Evolutionary conservation across 2,329 filamentous ascomycete genomes (phyloP), one percentile per base, ranked within the genome.

Genomic region (Calonectria multiphialidica): DNA sequence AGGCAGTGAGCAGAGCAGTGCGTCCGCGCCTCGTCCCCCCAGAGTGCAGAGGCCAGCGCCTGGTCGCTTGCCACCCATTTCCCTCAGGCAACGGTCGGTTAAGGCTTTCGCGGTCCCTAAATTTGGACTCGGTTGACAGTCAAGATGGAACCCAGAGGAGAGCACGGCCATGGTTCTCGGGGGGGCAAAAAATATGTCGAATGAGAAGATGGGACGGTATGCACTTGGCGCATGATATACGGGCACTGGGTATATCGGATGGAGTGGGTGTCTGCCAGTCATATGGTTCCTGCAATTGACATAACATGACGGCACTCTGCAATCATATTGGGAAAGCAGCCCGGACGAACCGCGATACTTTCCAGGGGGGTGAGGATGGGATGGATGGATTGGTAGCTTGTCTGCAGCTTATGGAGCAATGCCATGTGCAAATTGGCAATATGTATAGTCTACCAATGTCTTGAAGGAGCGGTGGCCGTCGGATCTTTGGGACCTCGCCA

Each of bases 11-110:
- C 53, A 40, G 53, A 23, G 53, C 30, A 40, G 53, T 57, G 53
- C 53, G 35, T 42, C 53, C 63, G 70, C 42, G 21, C 33, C 42
- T 37, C 21, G 21, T 37, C 5, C 53, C 53, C 35, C 55, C 37
- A 68, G 35, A 18, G 50, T 62, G 55, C 44, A 76, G 50, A 71
- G 66, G 63, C 57, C 69, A 67, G 65, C 67, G 44, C 44, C 28
- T 65, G 37, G 64, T 63, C 68, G 71, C 73, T 63, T 35, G 68
- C 33, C 33, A 37, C 9, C 57, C 18, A 35, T 21, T 33, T 35
- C 37, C 40, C 25, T 75, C 68, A 61, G 65, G 44, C 30, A 67
- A 57, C 13, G 35, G 53, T 59, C 21, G 53, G 53, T 40, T 40
- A 59, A 15, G 16, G 21, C 23, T 59, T 40, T 57, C 15, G 25